Conservation (phyloP, 148 eudicot genomes). For the Amaranthus palmeri region DNA sequence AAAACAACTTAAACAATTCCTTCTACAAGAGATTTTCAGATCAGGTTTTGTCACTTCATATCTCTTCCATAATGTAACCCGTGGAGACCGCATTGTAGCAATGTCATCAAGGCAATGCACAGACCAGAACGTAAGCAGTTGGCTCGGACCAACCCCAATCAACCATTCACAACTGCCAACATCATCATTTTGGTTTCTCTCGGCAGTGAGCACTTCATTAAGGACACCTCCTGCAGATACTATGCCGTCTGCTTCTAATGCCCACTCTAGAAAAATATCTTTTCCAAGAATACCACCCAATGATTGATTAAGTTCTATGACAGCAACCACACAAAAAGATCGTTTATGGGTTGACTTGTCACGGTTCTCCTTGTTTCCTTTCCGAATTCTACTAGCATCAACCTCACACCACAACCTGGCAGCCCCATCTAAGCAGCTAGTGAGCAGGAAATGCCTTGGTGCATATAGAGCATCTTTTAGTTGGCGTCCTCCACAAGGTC, state of each 20-base stretch:
- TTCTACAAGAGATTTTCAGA: conserved; percentile 16
- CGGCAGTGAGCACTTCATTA: conserved; percentile 32
- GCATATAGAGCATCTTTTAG: conserved; percentile 29
- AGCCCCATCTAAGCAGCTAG: conserved; percentile 87
- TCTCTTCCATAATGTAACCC: conserved; percentile 77
- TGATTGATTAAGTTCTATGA: conserved; percentile 68
- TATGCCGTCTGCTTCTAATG: conserved; percentile 57
- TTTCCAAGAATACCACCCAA: conserved; percentile 67
- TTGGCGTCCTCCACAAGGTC: conserved; percentile 59
- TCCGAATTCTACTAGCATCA: conserved; percentile 61
- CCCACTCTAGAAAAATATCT: conserved; percentile 67
- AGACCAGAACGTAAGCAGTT: conserved; percentile 65
- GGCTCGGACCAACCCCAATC: conserved; percentile 72
- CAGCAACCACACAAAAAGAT: conserved; percentile 65
- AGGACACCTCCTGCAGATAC: conserved; percentile 30
- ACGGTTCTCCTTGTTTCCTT: conserved; percentile 45
- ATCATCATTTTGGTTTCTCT: conserved; percentile 37
- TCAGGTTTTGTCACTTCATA: conserved; percentile 36
- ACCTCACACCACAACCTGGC: conserved; percentile 91
- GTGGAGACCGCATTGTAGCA: conserved; percentile 73
- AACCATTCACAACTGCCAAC: conserved; percentile 91
- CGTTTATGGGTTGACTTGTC: conserved; percentile 43
- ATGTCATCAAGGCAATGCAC: conserved; percentile 91
- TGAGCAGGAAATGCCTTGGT: conserved; percentile 52
- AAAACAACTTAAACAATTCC: not conserved